Conservation (phyloP, 495 filamentous ascomycete genomes). For the Trichoderma orchidacearum region DNA sequence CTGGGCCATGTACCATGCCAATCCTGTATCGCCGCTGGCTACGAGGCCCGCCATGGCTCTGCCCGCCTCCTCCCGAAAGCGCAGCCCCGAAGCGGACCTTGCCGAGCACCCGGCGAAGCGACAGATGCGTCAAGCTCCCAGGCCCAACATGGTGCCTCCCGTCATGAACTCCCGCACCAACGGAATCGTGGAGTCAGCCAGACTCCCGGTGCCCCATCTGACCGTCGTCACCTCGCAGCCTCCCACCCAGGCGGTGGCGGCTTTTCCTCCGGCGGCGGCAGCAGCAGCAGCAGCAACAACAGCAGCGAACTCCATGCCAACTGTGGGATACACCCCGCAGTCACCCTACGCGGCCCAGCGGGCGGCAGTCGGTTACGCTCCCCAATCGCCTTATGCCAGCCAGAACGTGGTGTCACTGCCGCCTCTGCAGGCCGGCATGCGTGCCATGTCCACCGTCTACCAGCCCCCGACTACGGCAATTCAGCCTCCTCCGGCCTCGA, state of each 20-base stretch:
- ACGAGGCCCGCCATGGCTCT: slow-evolving; percentile 32
- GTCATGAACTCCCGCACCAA: not conserved
- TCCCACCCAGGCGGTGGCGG: not conserved
- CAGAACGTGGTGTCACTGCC: slow-evolving; percentile 28
- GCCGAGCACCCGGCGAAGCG: slow-evolving; percentile 60
- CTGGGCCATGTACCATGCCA: slow-evolving; percentile 3
- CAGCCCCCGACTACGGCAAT: slow-evolving; percentile 12
- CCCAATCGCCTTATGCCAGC: slow-evolving; percentile 14
- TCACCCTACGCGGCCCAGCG: slow-evolving; percentile 21
- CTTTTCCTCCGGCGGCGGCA: not conserved
- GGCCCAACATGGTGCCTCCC: slow-evolving; percentile 10
- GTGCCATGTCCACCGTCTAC: slow-evolving; percentile 38
- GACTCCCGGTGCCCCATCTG: slow-evolving; percentile 26
- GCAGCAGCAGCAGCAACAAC: not conserved
- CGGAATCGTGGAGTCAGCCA: slow-evolving; percentile 4
- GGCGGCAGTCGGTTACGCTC: not conserved
- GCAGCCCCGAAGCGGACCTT: slow-evolving; percentile 51
- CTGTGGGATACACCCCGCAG: not conserved
- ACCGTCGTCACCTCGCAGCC: slow-evolving; percentile 23
- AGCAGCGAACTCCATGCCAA: not conserved
- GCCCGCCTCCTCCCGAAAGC: slow-evolving; percentile 41
- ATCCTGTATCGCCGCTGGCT: slow-evolving; percentile 35
- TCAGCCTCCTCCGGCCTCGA: not conserved
- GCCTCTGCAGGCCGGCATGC: slow-evolving; percentile 25
- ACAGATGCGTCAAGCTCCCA: slow-evolving; percentile 23